Percentiles rank a stretch among this genome's conserved stretches.
Evolutionary conservation across 1,284 basidiomycete genomes (phyloP).

Genomic region (Ustilago shanxiensis): DNA sequence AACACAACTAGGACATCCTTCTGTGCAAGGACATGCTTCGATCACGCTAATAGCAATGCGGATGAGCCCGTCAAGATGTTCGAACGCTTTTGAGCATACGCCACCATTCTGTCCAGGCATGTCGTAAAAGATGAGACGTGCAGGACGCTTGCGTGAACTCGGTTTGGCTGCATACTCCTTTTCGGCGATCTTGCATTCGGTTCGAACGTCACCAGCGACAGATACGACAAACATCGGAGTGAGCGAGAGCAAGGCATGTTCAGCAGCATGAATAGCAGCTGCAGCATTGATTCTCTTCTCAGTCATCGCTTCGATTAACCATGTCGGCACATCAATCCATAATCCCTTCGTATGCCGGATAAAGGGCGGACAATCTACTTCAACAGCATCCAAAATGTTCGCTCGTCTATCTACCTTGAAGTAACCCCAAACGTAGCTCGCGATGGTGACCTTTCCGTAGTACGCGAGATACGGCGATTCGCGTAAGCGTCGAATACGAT

Average conservation of each 20-base stretch:
- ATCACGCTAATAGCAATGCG: slow-evolving; percentile 77
- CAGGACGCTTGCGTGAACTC: slow-evolving; percentile 80
- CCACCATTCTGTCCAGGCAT: slow-evolving; percentile 79
- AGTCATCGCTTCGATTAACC: slow-evolving; percentile 74
- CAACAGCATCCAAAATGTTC: slow-evolving; percentile 82
- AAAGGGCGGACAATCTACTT: slow-evolving; percentile 83
- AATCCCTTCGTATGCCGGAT: slow-evolving; percentile 81
- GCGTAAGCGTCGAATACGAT: slow-evolving; percentile 80
- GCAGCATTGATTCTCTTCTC: slow-evolving; percentile 77
- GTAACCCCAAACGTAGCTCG: slow-evolving; percentile 79
- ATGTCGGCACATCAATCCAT: slow-evolving; percentile 84
- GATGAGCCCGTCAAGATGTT: slow-evolving; percentile 79
- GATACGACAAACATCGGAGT: slow-evolving; percentile 78
- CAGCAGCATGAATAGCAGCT: slow-evolving; percentile 85
- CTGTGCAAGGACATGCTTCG: slow-evolving; percentile 78
- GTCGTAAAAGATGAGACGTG: slow-evolving; percentile 88
- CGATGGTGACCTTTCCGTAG: slow-evolving; percentile 80
- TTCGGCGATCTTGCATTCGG: slow-evolving; percentile 83
- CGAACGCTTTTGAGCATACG: slow-evolving; percentile 83
- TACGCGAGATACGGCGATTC: slow-evolving; percentile 76
- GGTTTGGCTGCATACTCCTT: slow-evolving; percentile 80
- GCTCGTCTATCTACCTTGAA: slow-evolving; percentile 68
- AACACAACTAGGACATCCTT: slow-evolving; percentile 82
- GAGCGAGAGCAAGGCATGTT: slow-evolving; percentile 83
- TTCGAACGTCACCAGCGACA: slow-evolving; percentile 77